Base-by-base conservation (phyloP, 108 stramenopile species). In the Halocafeteria seosinensis region DNA sequence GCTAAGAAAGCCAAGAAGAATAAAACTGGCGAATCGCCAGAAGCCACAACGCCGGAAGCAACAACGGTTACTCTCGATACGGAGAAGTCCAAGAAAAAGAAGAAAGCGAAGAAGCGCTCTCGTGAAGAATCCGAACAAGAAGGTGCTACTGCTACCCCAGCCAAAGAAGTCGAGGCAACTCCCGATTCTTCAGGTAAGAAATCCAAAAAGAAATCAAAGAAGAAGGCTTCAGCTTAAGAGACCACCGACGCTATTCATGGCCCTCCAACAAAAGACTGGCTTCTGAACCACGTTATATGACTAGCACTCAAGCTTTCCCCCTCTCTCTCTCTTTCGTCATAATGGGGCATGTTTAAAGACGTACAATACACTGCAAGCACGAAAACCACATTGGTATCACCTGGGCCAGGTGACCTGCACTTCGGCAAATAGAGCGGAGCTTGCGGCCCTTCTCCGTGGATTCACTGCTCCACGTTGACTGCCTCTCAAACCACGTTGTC, bases 191-290 rank as follows among this genome's bases (percentile, higher is more conserved):
- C 74, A 38, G 64, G 72, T 13, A 74, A 74, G 69, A 77, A 77
- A 61, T 36, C 61, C 25, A 80, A 80, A 68, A 80, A 80, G 67
- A 74, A 79, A 24, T 67, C 62, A 17, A 81, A 76, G 34, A 65
- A 73, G 32, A 72, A 76, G 63, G 67, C 73, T 55, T 58, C 70
- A 25, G 60, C 75, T 68, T 61, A 81, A 38, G 52, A 62, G 55
- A 52, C 21, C 42, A 47, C 17, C 21, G n/a, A 47, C n/a, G n/a
- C n/a, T n/a, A n/a, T n/a, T n/a, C n/a, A n/a, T 21, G 42, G 21
- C 21, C 42, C 42, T 21, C 17, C 21, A 47, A 47, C 21, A 47
- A n/a, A 17, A 47, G n/a, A n/a, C n/a, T 17, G n/a, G 17, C 21
- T n/a, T 21, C n/a, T 47, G 42, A 47, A 47, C n/a, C n/a, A n/a